Conservation (phyloP, 371 early-diverging fungal species). For the Encephalitozoon romaleae region DNA sequence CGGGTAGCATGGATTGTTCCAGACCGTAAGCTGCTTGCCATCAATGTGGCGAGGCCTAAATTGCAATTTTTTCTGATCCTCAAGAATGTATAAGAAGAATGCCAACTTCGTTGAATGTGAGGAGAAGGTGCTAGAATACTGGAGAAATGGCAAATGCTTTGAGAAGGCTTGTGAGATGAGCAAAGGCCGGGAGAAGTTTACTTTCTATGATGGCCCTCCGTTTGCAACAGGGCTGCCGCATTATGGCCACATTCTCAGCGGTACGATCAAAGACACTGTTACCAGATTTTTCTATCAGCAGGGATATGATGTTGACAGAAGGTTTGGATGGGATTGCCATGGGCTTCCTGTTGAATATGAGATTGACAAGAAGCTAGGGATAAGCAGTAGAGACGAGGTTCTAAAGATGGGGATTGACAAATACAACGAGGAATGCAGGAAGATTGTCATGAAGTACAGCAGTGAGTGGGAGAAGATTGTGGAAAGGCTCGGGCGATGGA, state of each 20-base stretch:
- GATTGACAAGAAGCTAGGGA: constrained; percentile 90
- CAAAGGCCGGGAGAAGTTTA: constrained; percentile 54
- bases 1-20: neutral
- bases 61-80: neutral
- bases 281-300: constrained; percentile 91
- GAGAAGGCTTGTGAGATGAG: constrained; percentile 79
- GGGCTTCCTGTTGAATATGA: constrained; percentile 98
- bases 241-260: constrained; percentile 97
- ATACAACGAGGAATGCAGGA: constrained; percentile 93
- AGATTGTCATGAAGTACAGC: constrained; percentile 93
- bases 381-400: constrained; percentile 72
- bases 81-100: constrained; percentile 38
- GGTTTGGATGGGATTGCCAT: constrained; percentile 99
- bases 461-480: constrained; percentile 90
- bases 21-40: neutral
- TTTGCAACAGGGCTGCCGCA: constrained; percentile 99
- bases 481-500: constrained; percentile 96
- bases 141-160: constrained; percentile 95
- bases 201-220: constrained; percentile 97
- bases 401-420: constrained; percentile 89
- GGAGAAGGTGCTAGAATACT: constrained; percentile 80
- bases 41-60: neutral
- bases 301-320: constrained; percentile 89
- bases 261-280: constrained; percentile 99
- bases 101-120: constrained; percentile 66